These are phyloP conservation scores for Didymella sp. DNA, from an alignment of 2,329 filamentous ascomycete species.

Conservation along the genomic window DNA sequence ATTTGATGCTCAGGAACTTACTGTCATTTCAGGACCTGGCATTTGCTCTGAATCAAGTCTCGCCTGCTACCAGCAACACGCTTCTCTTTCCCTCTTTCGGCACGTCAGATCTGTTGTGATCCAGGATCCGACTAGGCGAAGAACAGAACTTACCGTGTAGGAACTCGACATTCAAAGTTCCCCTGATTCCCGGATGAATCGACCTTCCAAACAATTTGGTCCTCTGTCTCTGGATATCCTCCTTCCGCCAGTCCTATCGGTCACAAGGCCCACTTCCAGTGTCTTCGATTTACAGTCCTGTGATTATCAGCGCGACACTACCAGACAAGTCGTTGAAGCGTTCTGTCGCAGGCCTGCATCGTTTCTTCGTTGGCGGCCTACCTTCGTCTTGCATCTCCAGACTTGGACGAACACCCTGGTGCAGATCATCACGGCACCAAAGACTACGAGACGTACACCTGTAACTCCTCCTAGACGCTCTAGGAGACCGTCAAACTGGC, in stretches of 20 bases:
- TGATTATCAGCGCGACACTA: slow-evolving; percentile 27
- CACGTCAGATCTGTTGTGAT: slow-evolving; percentile 38
- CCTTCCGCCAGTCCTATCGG: slow-evolving; percentile 34
- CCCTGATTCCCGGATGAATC: slow-evolving; percentile 50
- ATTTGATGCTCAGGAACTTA: slow-evolving; percentile 43
- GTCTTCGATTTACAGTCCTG: slow-evolving; percentile 31
- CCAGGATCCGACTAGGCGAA: slow-evolving; percentile 35
- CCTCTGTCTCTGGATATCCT: slow-evolving; percentile 44
- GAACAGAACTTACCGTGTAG: slow-evolving; percentile 37
- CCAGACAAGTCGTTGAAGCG: slow-evolving; percentile 34
- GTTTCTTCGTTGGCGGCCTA: slow-evolving; percentile 29
- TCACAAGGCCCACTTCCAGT: slow-evolving; percentile 41
- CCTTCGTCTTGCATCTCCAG: slow-evolving; percentile 20
- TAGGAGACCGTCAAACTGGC: slow-evolving; percentile 47
- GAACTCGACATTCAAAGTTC: slow-evolving; percentile 46
- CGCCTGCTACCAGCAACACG: slow-evolving; percentile 35
- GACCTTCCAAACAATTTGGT: slow-evolving; percentile 41
- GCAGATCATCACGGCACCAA: slow-evolving; percentile 14
- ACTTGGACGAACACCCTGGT: slow-evolving; percentile 12
- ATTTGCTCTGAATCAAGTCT: slow-evolving; percentile 47
- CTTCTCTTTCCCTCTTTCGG: slow-evolving; percentile 43
- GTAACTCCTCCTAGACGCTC: slow-evolving; percentile 18
- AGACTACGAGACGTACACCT: slow-evolving; percentile 17
- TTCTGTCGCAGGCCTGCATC: slow-evolving; percentile 27
- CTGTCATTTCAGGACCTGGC: slow-evolving; percentile 46